Percentiles rank a stretch among this genome's conserved stretches.
These are phyloP conservation scores for Kluyveromyces wickerhamii DNA, from an alignment of 805 yeast species.

Conservation along the genomic window DNA sequence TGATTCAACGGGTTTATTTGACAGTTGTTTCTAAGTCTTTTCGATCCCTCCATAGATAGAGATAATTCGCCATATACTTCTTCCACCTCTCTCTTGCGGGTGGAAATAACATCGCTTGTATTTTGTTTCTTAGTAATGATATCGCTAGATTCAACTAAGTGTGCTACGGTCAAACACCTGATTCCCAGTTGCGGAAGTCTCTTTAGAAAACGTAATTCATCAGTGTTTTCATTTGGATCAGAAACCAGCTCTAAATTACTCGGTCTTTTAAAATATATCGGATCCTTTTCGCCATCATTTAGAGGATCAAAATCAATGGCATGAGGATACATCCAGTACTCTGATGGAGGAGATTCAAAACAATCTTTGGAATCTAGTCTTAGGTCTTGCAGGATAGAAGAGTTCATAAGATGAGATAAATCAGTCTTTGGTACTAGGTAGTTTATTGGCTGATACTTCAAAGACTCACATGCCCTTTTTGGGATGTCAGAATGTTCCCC, in stretches of 20 bases:
- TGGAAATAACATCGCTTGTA: not conserved
- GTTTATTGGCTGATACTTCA: slow-evolving; percentile 21
- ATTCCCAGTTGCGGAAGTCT: slow-evolving; percentile 1
- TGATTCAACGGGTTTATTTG: slow-evolving; percentile 17
- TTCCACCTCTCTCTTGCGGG: not conserved
- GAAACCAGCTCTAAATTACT: not conserved
- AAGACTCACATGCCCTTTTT: slow-evolving; percentile 20
- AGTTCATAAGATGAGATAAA: slow-evolving; percentile 12
- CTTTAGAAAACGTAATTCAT: not conserved
- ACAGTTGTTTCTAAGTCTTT: not conserved
- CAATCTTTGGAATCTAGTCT: slow-evolving; percentile 1
- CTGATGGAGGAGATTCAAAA: slow-evolving; percentile 7
- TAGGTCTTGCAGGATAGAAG: slow-evolving; percentile 5
- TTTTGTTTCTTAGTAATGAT: not conserved
- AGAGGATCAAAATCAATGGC: slow-evolving; percentile 7
- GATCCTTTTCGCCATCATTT: slow-evolving; percentile 5
- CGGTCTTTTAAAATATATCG: slow-evolving; percentile 17
- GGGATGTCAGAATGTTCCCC: slow-evolving; percentile 24
- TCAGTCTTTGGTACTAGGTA: slow-evolving; percentile 25
- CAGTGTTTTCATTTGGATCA: not conserved
- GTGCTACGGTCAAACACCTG: not conserved
- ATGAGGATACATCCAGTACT: slow-evolving; percentile 2
- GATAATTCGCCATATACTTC: not conserved
- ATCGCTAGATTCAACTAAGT: not conserved
- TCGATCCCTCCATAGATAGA: not conserved